These are phyloP conservation scores for Haplographium delicatum DNA, from an alignment of 495 filamentous ascomycete species.

Conservation along the genomic window DNA sequence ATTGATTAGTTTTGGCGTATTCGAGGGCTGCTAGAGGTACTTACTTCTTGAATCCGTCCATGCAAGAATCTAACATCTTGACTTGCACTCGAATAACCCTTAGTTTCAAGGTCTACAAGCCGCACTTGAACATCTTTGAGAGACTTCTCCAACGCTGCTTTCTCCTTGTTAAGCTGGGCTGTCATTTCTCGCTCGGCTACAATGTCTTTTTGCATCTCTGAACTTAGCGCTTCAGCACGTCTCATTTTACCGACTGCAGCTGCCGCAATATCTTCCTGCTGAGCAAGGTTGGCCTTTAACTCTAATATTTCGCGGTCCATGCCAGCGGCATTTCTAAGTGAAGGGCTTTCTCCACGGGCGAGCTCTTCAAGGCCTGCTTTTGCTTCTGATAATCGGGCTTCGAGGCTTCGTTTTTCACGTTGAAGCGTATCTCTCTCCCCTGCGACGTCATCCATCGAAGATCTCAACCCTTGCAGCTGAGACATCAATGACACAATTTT, in stretches of 20 bases:
- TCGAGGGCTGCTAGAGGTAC: slow-evolving; percentile 21
- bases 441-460: slow-evolving; percentile 77
- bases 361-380: slow-evolving; percentile 90
- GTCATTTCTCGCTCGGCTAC: slow-evolving; percentile 82
- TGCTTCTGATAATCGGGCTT: slow-evolving; percentile 82
- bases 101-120: slow-evolving; percentile 91
- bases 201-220: slow-evolving; percentile 92
- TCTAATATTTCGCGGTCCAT: slow-evolving; percentile 88
- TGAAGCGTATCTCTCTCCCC: slow-evolving; percentile 79
- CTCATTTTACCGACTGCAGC: slow-evolving; percentile 98
- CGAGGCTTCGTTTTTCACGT: slow-evolving; percentile 86
- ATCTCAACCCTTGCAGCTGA: slow-evolving; percentile 83
- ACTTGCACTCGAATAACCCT: slow-evolving; percentile 88
- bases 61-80: slow-evolving; percentile 95
- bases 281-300: slow-evolving; percentile 82
- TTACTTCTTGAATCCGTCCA: slow-evolving; percentile 92
- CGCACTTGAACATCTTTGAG: slow-evolving; percentile 87
- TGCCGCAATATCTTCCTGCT: slow-evolving; percentile 88
- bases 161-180: slow-evolving; percentile 84
- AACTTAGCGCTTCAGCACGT: slow-evolving; percentile 81
- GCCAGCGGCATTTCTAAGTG: slow-evolving; percentile 85
- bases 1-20: not conserved
- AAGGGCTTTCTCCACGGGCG: slow-evolving; percentile 77
- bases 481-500: slow-evolving; percentile 85
- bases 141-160: slow-evolving; percentile 81